Conservation (phyloP, 345 rosid genomes). For the Alliaria petiolata region DNA sequence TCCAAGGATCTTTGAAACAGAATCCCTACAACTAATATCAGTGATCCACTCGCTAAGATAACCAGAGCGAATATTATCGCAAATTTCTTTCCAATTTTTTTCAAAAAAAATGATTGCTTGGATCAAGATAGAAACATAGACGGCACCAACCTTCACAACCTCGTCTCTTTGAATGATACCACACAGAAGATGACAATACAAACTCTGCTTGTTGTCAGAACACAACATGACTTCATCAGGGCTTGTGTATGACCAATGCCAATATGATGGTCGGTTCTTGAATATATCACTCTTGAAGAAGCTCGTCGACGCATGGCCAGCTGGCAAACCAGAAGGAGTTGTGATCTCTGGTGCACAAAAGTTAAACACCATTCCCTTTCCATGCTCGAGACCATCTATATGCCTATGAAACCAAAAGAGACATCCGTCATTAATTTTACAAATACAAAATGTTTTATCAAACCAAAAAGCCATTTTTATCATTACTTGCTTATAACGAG, state of each 20-base stretch:
- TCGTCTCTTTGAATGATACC: constrained; percentile 53
- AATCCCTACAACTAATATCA: no score
- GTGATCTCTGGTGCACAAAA: background rate
- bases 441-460: background rate
- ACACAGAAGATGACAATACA: constrained; percentile 65
- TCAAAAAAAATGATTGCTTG: no score
- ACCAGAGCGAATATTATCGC: no score
- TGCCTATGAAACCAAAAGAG: no score
- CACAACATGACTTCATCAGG: constrained; percentile 57
- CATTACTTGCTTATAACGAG: no score
- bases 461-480: background rate
- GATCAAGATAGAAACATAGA: constrained; percentile 51
- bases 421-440: no score
- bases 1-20: no score
- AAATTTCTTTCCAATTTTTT: no score
- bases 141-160: constrained; percentile 53
- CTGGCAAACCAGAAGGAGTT: constrained; percentile 5
- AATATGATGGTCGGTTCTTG: constrained; percentile 43
- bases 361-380: constrained; percentile 17
- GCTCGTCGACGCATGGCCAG: background rate
- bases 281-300: no score
- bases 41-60: no score
- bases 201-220: constrained; percentile 60
- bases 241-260: no score
- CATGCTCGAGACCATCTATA: no score